Base-by-base conservation (phyloP, 192 early-diverging fungal species). In the Coemansia sp. region DNA sequence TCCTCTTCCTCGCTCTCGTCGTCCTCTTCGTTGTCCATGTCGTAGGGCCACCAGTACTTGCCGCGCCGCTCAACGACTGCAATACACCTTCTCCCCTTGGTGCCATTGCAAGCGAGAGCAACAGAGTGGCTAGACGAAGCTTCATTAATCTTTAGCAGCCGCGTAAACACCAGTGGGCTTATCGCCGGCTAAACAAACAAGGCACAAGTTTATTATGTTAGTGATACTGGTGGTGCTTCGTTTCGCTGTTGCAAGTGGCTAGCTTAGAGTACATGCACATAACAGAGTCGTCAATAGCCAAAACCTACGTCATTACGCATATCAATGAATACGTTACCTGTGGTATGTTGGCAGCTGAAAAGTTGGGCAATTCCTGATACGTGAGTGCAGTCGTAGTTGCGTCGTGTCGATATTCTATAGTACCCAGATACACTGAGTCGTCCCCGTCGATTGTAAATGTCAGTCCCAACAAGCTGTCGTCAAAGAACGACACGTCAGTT, bases 21-120 rank as follows among this genome's bases (percentile, higher is more conserved):
- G n/a, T n/a, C n/a, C n/a, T n/a, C n/a, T 1, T 64, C 58, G 53
- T 79, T 74, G 46, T 79, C 77, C 72, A 79, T 80, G 20, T 80
- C 78, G 54, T 68, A 80, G 25, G 78, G 68, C 77, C 77, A 74
- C 77, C 77, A 79, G 54, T 51, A 42, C 45, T 43, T 70, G 27
- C 77, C 77, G 39, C 71, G 56, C 41, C 29, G 51, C 45, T 79
- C 77, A n/a, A 79, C 38, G 7, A 68, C 68, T 5, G 77, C 77
- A 46, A 74, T 59, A 36, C 77, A 74, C 29, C 77, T 61, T 51
- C 77, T 65, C 7, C 77, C 77, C 29, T 58, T 62, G 25, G 37
- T 62, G 3, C 72, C 77, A 51, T 79, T 79, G 41, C 60, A 54
- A 8, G 60, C 60, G 7, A 79, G 57, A 10, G 58, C 47, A 6